Base-by-base conservation (phyloP, 352 stramenopile genomes). In the Phytophthora boehmeriae region DNA sequence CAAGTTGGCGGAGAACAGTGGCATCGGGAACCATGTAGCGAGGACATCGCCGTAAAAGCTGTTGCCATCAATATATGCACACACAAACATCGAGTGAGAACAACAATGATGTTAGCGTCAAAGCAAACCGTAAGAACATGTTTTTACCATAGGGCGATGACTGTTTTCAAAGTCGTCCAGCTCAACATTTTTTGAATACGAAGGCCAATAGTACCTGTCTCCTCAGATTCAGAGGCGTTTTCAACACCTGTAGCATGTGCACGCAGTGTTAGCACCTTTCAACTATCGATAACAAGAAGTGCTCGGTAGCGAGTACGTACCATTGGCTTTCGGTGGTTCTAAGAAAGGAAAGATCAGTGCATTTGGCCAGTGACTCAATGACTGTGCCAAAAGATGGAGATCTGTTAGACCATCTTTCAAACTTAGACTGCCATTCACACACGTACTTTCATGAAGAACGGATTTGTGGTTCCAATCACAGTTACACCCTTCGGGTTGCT, bases 391-490 rank as follows among this genome's bases (percentile, higher is more conserved):
- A n/a, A 19, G 36, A 23, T 10, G 48, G 19, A 22, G 8, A 20
- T 59, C 19, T 52, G 9, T 32, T 42, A 34, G 4, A 32, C 1
- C 1, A 17, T 44, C 14, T 4, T 8, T 44, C 38, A 11, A 44
- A 17, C 16, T 14, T 17, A 4, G 19, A 22, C 11, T 44, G 38
- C 38, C 20, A 17, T 17, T 2, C 34, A 39, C 14, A 34, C 13
- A 30, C 3, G 32, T 71, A 88, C 81, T 74, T 95, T 96, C 73
- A 95, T 78, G 49, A 96, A 96, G 52, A 95, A 95, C 1, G 88
- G 88, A 27, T 95, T 96, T 17, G 88, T 96, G 19, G 86, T 93
- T 49, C 88, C 88, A 16, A 96, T 76, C 0, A 95, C 69, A 30
- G 72, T 91, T 54, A 83, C 79, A 22, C 74, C 54, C 23, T 82